Evolutionary conservation across 495 filamentous ascomycete genomes (phyloP).

Genomic region (Annulohypoxylon stygium): DNA sequence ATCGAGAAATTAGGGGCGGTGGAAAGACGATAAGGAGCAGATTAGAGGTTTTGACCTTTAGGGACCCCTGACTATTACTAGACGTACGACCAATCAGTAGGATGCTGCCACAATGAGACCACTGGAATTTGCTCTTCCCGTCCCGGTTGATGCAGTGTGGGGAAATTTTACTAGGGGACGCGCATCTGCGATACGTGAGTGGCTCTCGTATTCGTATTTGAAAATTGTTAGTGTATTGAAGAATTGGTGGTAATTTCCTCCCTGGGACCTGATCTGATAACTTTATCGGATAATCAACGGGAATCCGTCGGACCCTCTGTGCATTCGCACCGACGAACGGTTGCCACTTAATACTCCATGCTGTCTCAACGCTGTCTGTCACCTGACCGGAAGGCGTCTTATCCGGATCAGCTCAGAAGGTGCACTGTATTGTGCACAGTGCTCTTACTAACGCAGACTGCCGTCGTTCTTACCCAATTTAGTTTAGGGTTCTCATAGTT

Average conservation of each 20-base stretch:
- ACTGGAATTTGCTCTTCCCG: conserved; percentile 51
- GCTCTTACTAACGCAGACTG: conserved; percentile 28
- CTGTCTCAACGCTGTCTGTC: conserved; percentile 8
- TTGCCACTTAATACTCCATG: not conserved
- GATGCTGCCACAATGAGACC: conserved; percentile 53
- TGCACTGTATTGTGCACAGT: not conserved
- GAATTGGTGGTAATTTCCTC: conserved; percentile 3
- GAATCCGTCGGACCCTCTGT: not conserved
- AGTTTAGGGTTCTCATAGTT: conserved; percentile 17
- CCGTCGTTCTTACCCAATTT: conserved; percentile 24
- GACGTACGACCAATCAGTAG: conserved; percentile 49
- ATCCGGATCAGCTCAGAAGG: conserved; percentile 16
- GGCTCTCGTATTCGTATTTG: conserved; percentile 47
- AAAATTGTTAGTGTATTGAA: conserved; percentile 21
- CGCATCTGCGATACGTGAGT: conserved; percentile 7
- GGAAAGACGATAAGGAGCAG: conserved; percentile 46
- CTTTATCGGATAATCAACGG: conserved; percentile 39
- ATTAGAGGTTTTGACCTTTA: conserved; percentile 43
- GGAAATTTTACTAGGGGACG: conserved; percentile 27
- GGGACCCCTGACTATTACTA: conserved; percentile 26
- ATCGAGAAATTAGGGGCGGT: conserved; percentile 39
- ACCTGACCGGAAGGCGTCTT: conserved; percentile 31
- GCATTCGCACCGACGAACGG: no score
- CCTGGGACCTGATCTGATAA: conserved; percentile 30
- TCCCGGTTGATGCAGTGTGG: conserved; percentile 29